Percentiles rank a stretch among this genome's conserved stretches.
Evolutionary conservation across 257 asterid genomes (phyloP).

Genomic region (Petunia secreta): DNA sequence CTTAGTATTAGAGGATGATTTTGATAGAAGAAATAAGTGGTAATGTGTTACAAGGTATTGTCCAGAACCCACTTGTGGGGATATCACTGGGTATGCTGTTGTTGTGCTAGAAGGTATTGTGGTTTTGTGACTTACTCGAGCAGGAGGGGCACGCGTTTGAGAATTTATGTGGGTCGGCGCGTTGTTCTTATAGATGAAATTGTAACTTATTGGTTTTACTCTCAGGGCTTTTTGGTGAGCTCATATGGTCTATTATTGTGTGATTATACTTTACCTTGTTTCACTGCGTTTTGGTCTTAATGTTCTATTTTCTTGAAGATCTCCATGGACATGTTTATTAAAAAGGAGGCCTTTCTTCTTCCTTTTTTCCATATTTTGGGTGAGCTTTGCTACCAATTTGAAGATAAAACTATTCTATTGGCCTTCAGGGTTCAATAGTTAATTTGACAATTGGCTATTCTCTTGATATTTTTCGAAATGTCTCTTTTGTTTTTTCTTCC

Average conservation of each 20-base stretch:
- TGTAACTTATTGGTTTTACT: background rate
- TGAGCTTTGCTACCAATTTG: background rate
- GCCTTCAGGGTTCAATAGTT: conserved; percentile 16
- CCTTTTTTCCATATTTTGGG: background rate
- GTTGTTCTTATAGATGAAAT: background rate
- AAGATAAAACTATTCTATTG: conserved; percentile 5
- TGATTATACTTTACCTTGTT: background rate
- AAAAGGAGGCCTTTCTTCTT: background rate
- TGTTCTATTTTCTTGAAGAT: conserved; percentile 10
- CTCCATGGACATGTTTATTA: background rate
- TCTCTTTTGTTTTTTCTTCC: conserved; percentile 19
- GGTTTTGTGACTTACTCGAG: background rate
- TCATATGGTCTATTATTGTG: background rate
- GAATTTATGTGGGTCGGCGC: background rate
- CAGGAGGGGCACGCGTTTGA: background rate
- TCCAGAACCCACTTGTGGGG: too few relatives aligned
- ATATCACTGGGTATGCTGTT: too few relatives aligned
- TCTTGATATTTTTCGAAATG: background rate
- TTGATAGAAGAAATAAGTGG: background rate
- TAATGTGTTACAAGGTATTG: background rate
- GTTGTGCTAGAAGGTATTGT: background rate
- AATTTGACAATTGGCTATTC: conserved; percentile 18
- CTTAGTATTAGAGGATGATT: background rate
- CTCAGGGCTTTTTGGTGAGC: background rate
- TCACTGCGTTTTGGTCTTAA: background rate